These are phyloP conservation scores for Dinochytrium kinnereticum DNA, from an alignment of 371 early-diverging fungal genomes.

Conservation along the genomic window DNA sequence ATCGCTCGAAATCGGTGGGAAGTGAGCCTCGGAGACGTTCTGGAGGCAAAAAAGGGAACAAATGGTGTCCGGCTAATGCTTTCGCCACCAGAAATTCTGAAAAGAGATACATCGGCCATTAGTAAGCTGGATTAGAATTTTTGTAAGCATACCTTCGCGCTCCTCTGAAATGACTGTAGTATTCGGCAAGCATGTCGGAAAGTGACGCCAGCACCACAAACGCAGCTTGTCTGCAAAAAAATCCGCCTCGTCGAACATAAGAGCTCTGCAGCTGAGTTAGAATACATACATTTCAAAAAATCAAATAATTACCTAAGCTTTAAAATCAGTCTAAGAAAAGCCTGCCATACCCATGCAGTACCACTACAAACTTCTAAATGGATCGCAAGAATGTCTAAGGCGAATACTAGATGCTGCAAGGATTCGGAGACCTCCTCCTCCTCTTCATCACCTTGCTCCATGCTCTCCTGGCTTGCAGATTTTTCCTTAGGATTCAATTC, in stretches of 20 bases:
- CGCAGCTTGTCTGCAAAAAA: not conserved
- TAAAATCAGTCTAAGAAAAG: not conserved
- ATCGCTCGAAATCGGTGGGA: not conserved
- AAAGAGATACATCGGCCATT: not conserved
- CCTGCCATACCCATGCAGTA: not conserved
- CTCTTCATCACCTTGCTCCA: not conserved
- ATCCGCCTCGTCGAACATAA: too few species aligned
- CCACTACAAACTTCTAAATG: not conserved
- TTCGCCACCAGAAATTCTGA: not conserved
- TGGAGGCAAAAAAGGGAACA: not conserved
- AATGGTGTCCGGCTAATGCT: not conserved
- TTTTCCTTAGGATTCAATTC: too few species aligned
- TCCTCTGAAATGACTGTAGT: not conserved
- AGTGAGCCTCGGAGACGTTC: not conserved
- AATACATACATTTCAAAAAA: not conserved
- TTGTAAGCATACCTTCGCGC: not conserved
- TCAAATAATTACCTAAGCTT: not conserved
- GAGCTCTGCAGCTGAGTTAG: not conserved
- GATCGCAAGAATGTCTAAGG: not conserved
- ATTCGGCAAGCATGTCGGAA: not conserved
- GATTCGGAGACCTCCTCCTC: not conserved
- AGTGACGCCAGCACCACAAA: not conserved
- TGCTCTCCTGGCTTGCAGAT: not conserved
- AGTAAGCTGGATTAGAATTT: not conserved
- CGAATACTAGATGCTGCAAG: not conserved